Base-by-base conservation (phyloP, 2,329 filamentous ascomycete species). In the Ilyonectria robusta region DNA sequence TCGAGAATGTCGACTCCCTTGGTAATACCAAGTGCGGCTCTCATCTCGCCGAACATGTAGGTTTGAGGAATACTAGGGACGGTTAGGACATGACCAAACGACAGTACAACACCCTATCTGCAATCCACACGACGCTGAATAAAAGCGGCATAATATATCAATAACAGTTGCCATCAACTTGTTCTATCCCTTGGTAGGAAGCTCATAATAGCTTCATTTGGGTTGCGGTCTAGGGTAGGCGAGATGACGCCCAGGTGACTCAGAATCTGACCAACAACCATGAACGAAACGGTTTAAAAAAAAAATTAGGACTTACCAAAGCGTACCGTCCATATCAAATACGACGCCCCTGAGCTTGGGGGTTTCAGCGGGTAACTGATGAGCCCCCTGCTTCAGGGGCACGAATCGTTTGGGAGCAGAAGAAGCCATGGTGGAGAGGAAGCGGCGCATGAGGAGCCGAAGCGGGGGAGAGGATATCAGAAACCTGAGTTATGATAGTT, bases 41-140 rank as follows among this genome's bases (percentile, higher is more conserved):
- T 92, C 95, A 99, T 98, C 77, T 97, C 88, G 21, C 82, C 80
- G 82, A 98, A 98, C 95, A 98, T 99, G 87, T 97, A 94, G 74
- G 93, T 96, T 81, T 98, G 95, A 0, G 95, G 95, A 65, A 95
- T 84, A 79, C 94, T 97, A 70, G 9, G 17, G 59, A 48, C 2
- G 0, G n/a, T 66, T 29, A 66, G 63, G 8, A 47, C 23, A 9
- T 6, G 2, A 4, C 7, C 31, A 37, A 6, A 47, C 4, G 6
- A 48, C 11, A 21, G n/a, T 3, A 47, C 10, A n/a, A 19, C 10
- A 3, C 6, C 44, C 1, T 37, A 6, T 15, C n/a, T 17, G 7
- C 1, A 1, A 50, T 3, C 13, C 0, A 3, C 7, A 23, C 8
- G 17, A 23, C 8, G 7, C 3, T 21, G 19, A 13, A 46, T 2